A percentile compares a stretch with the other conserved stretches of the same genome.
Conservation (phyloP, 208 protist species). For the Crithidia brevicula region DNA sequence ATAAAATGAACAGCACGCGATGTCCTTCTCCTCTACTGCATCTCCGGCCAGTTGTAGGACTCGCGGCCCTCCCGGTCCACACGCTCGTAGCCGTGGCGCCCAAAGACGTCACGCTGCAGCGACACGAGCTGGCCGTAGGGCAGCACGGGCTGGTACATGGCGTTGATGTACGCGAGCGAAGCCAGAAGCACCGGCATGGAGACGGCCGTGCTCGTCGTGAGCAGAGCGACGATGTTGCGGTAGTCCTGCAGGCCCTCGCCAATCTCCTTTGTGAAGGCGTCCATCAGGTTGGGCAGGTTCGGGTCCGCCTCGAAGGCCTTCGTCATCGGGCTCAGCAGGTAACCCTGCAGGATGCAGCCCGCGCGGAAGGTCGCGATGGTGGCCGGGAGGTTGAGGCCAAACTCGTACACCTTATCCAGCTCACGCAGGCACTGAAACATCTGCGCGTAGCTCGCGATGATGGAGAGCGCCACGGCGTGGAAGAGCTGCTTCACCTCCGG, state of each 20-base stretch:
- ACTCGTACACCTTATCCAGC: constrained; percentile 88
- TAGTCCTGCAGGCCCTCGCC: constrained; percentile 62
- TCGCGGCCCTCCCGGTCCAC: constrained; percentile 84
- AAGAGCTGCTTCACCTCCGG: constrained; percentile 76
- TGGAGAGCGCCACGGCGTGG: constrained; percentile 78
- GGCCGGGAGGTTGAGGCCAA: constrained; percentile 87
- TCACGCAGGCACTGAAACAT: constrained; percentile 93
- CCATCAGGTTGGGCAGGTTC: constrained; percentile 86
- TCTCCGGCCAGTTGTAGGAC: constrained; percentile 78
- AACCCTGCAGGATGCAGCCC: constrained; percentile 91
- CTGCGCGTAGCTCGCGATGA: constrained; percentile 92
- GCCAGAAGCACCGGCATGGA: constrained; percentile 78
- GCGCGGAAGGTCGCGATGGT: constrained; percentile 93
- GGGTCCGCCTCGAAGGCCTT: constrained; percentile 88
- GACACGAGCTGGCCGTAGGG: constrained; percentile 90
- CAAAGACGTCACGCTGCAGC: constrained; percentile 92
- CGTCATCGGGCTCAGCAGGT: constrained; percentile 89
- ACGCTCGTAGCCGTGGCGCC: constrained; percentile 90
- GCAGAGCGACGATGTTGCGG: constrained; percentile 61
- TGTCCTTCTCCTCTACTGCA: constrained; percentile 63
- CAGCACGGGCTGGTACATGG: constrained; percentile 80
- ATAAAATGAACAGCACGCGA: background rate
- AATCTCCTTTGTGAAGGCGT: constrained; percentile 88
- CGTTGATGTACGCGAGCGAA: constrained; percentile 86
- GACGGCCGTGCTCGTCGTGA: constrained; percentile 58